phyloP scores from a whole-genome alignment of 306 rosid species.

The Spatholobus suberectus region DNA sequence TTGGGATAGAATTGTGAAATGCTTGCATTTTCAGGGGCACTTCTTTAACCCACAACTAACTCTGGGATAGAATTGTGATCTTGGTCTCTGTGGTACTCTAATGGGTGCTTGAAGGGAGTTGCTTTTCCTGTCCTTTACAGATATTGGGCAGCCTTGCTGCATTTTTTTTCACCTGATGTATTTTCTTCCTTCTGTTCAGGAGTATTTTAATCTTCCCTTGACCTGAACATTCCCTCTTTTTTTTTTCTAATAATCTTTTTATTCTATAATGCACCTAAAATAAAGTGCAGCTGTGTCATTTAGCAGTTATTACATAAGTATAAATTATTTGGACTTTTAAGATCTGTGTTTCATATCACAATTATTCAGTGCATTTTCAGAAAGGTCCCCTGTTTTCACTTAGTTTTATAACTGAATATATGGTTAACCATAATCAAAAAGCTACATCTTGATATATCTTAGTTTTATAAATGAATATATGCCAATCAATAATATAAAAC shows the following conservation, averaged over 20 bases:
- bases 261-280: slow-evolving; percentile 4
- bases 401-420: neutral
- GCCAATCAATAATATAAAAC: slow-evolving; percentile 14
- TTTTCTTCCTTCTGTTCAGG: neutral
- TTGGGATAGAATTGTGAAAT: no score
- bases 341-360: neutral
- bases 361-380: neutral
- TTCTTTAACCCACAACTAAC: no score
- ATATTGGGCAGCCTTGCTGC: no score
- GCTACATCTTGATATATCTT: neutral
- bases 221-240: neutral
- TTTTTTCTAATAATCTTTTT: neutral
- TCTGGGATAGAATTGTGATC: no score
- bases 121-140: no score
- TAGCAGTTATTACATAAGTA: neutral
- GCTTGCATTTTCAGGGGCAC: no score
- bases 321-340: neutral
- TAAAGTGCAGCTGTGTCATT: no score
- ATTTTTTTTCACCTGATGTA: no score
- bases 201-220: neutral
- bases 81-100: no score
- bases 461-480: slow-evolving; percentile 23
- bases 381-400: neutral
- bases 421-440: slow-evolving; percentile 5
- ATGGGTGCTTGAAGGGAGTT: no score